These are phyloP conservation scores for Metschnikowia proteae DNA, from an alignment of 805 yeast species.

Conservation along the genomic window DNA sequence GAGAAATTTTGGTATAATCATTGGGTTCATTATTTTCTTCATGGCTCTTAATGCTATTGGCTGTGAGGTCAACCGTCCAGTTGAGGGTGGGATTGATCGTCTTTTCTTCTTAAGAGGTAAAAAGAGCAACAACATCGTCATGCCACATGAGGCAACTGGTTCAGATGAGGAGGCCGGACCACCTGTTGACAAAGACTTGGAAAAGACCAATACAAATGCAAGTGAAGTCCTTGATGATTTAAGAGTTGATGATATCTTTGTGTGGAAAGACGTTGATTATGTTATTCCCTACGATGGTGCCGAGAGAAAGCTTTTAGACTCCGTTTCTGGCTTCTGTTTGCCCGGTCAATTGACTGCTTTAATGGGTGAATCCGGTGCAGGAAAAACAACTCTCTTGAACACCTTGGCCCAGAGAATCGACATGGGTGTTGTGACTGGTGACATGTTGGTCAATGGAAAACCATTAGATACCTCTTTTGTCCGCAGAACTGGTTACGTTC, in stretches of 20 bases:
- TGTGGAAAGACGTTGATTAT: conserved; percentile 62
- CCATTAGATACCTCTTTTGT: conserved; percentile 47
- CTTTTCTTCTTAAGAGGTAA: conserved; percentile 28
- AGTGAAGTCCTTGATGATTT: conserved; percentile 14
- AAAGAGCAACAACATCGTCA: conserved; percentile 17
- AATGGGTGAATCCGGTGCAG: conserved; percentile 66
- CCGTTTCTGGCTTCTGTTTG: conserved; percentile 29
- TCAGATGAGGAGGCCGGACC: conserved; percentile 19
- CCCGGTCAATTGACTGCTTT: conserved; percentile 59
- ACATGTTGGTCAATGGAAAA: conserved; percentile 53
- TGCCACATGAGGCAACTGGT: conserved; percentile 10
- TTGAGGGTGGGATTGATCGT: conserved; percentile 32
- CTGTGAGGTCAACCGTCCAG: conserved; percentile 25
- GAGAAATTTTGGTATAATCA: conserved; percentile 46
- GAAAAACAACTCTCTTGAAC: conserved; percentile 55
- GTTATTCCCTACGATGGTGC: conserved; percentile 47
- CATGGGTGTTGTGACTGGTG: conserved; percentile 56
- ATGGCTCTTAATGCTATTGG: conserved; percentile 23
- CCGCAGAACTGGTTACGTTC: conserved; percentile 56
- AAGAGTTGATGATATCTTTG: conserved; percentile 21
- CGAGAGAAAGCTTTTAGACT: conserved; percentile 33
- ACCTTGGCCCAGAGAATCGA: conserved; percentile 51
- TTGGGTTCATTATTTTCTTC: conserved; percentile 27
- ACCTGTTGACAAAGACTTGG: conserved; percentile 5
- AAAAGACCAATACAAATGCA: conserved; percentile 5